Base-by-base conservation (phyloP, 352 stramenopile species). In the Globisporangium ultimum region DNA sequence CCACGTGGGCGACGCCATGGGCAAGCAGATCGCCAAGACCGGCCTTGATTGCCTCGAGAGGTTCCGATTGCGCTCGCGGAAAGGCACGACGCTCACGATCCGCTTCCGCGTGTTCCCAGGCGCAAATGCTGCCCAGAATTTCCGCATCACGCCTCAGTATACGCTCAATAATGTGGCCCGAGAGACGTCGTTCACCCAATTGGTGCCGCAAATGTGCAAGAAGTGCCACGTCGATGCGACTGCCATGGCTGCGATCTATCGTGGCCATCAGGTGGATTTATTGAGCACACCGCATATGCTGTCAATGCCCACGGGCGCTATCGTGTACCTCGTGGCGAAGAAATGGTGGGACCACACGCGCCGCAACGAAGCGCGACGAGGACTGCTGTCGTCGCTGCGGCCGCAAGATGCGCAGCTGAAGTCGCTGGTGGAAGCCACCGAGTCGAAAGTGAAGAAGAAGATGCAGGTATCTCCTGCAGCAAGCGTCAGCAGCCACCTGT, bases 311-410 rank as follows among this genome's bases (percentile, higher is more conserved):
- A 69, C 61, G 1, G 72, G 74, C 12, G 71, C 69, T 11, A 41
- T 87, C 18, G 67, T 87, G 34, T 81, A 73, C 53, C 60, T 87
- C 21, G 76, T 87, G 50, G 55, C 65, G 4, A 69, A 69, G 17
- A 71, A 68, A 56, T 84, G 76, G 76, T 87, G 76, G 74, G 72
- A 84, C 57, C 67, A 81, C 51, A 78, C 67, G 47, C 74, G 74
- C 0, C 74, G 77, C 45, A 81, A 80, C 52, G 77, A 84, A 52
- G 77, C 77, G 41, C 57, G 77, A 1, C 63, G 74, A 9, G 77
- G 77, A 1, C 48, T 84, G 28, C 45, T 87, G 57, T 71, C 71
- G 12, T 86, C 73, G 14, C 59, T 81, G 55, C 69, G 73, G 20
- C 76, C 71, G 13, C 71, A 85, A 40, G 72, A 83, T 53, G 70